Conservation (phyloP, 2,329 filamentous ascomycete genomes). For the Gaeumannomyces tritici region DNA sequence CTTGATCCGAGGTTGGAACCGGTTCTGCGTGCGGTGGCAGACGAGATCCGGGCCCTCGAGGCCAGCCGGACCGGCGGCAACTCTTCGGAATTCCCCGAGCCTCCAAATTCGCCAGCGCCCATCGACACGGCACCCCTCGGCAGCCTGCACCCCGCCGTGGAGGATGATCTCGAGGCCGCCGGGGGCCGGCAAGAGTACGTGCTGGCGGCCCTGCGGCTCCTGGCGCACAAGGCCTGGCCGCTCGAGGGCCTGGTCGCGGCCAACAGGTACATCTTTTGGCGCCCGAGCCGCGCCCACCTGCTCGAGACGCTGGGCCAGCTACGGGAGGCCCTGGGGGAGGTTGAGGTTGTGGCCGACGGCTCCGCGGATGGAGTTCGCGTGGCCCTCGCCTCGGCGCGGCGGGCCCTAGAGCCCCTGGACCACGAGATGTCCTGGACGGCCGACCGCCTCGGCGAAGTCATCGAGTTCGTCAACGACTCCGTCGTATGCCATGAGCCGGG, state of each 20-base stretch:
- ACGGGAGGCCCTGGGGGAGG: not conserved
- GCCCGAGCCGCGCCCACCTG: slow-evolving; percentile 6
- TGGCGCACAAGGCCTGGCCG: slow-evolving; percentile 7
- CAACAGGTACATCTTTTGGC: slow-evolving; percentile 18
- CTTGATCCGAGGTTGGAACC: not conserved
- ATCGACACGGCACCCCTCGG: not conserved
- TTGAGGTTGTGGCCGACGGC: slow-evolving; percentile 3
- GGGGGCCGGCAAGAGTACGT: slow-evolving; percentile 4
- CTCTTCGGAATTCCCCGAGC: not conserved
- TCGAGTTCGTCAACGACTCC: slow-evolving; percentile 3
- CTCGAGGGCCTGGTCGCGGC: slow-evolving; percentile 8
- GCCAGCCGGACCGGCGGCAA: not conserved
- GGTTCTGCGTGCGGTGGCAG: not conserved
- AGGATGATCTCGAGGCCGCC: not conserved
- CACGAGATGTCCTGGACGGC: slow-evolving; percentile 8
- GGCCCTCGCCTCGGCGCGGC: slow-evolving; percentile 5
- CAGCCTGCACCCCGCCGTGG: not conserved
- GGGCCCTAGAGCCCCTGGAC: slow-evolving; percentile 6
- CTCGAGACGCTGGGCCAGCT: slow-evolving; percentile 4
- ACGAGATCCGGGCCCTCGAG: not conserved
- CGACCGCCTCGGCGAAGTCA: slow-evolving; percentile 1
- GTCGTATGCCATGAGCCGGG: not conserved
- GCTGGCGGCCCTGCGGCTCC: slow-evolving; percentile 8
- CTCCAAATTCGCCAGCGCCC: not conserved
- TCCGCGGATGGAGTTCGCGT: not conserved